Conservation (phyloP, 129 eudicot genomes). For the Deinandra increscens region DNA sequence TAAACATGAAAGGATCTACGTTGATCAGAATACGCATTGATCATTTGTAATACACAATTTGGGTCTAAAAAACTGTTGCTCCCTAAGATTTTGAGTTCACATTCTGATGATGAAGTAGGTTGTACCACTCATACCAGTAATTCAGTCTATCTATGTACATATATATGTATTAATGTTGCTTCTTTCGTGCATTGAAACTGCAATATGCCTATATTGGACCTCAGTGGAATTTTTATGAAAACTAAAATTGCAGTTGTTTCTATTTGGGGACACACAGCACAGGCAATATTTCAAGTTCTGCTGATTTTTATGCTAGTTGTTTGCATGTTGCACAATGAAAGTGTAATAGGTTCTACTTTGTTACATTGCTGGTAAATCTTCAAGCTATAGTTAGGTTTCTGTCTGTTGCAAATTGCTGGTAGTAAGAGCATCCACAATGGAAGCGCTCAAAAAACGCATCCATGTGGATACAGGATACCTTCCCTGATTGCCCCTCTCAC, state of each 20-base stretch:
- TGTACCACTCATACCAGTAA: background rate
- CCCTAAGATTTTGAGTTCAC: background rate
- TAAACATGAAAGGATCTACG: conserved; percentile 5
- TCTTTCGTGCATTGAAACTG: background rate
- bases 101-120: background rate
- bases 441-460: too few relatives aligned
- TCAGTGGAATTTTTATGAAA: background rate
- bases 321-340: background rate
- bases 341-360: background rate
- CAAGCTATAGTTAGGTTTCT: background rate
- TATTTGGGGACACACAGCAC: background rate
- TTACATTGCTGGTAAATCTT: conserved; percentile 5
- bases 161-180: background rate
- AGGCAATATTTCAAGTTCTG: background rate
- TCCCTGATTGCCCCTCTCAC: too few relatives aligned
- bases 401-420: background rate
- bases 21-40: background rate
- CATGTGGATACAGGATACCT: too few relatives aligned
- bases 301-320: background rate
- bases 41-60: background rate
- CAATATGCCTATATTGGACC: conserved; percentile 11
- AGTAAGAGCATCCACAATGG: background rate
- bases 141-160: background rate
- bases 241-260: background rate
- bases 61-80: background rate